Evolutionary conservation across 129 eudicot species (phyloP).

Genomic region (Mikania micrantha): DNA sequence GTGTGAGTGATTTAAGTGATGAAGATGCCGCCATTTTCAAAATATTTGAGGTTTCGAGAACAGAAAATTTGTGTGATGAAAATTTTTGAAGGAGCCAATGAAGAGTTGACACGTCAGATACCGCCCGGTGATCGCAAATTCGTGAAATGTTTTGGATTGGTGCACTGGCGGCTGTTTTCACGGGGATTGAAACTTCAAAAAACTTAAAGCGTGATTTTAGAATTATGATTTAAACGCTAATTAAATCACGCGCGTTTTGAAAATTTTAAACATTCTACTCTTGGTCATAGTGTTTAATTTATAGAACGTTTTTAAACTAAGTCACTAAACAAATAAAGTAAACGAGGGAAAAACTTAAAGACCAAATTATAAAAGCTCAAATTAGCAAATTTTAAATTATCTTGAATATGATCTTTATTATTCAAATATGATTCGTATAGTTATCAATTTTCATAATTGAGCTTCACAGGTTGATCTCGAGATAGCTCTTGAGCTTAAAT

Average conservation of each 20-base stretch:
- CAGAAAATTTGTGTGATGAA: conserved; percentile 1
- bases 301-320: too few species aligned
- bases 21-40: conserved; percentile 43
- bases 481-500: too few species aligned
- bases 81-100: conserved; percentile 15
- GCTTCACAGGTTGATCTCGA: too few species aligned
- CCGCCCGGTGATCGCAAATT: background rate
- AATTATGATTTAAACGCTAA: conserved; percentile 4
- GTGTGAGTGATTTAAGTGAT: conserved; percentile 7
- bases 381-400: too few species aligned
- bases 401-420: too few species aligned
- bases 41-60: background rate
- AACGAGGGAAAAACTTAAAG: too few species aligned
- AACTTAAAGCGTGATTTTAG: background rate
- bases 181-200: conserved; percentile 6
- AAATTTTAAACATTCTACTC: background rate
- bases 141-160: conserved; percentile 8
- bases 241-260: conserved; percentile 20
- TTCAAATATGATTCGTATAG: too few species aligned
- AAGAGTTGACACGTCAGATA: conserved; percentile 12
- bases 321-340: too few species aligned
- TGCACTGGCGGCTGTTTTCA: conserved; percentile 11
- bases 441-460: too few species aligned
- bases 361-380: too few species aligned
- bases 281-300: background rate